Evolutionary conservation across 805 yeast species (phyloP).

Genomic region (Yarrowia phangngaensis): DNA sequence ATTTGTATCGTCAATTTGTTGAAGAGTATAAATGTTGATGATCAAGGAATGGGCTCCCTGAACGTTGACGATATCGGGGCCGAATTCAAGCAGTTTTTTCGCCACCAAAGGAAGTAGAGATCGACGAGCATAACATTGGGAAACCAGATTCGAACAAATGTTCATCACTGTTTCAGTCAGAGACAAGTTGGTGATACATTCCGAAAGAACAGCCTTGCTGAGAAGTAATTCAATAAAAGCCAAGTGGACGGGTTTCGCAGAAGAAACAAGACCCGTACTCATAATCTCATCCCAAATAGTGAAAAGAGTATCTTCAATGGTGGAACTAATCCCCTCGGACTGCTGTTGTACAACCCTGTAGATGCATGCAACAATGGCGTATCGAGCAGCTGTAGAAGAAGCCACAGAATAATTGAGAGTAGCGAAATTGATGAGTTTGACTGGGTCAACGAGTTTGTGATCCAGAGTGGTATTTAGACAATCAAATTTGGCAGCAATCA

Average conservation of each 20-base stretch:
- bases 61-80: constrained; percentile 20
- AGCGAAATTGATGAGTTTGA: constrained; percentile 6
- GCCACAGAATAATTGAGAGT: constrained; percentile 20
- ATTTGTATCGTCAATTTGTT: constrained; percentile 54
- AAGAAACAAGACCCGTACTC: constrained; percentile 57
- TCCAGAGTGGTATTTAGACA: constrained; percentile 12
- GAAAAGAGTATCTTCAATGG: constrained; percentile 4
- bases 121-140: constrained; percentile 53
- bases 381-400: constrained; percentile 2
- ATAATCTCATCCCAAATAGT: constrained; percentile 58
- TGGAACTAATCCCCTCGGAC: not conserved
- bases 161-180: constrained; percentile 37
- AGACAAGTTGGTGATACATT: constrained; percentile 39
- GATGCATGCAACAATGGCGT: constrained; percentile 18
- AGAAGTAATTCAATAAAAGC: constrained; percentile 51
- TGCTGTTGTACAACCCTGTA: constrained; percentile 4
- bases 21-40: constrained; percentile 42
- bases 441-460: not conserved
- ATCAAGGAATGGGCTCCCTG: constrained; percentile 4
- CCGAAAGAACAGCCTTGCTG: constrained; percentile 43
- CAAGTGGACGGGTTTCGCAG: constrained; percentile 62
- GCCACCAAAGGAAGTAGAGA: constrained; percentile 62
- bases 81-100: constrained; percentile 40
- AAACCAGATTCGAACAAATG: constrained; percentile 34
- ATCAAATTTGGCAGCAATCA: constrained; percentile 15